These are phyloP conservation scores for Lentinula guzmanii DNA, from an alignment of 768 basidiomycete genomes.

Conservation along the genomic window DNA sequence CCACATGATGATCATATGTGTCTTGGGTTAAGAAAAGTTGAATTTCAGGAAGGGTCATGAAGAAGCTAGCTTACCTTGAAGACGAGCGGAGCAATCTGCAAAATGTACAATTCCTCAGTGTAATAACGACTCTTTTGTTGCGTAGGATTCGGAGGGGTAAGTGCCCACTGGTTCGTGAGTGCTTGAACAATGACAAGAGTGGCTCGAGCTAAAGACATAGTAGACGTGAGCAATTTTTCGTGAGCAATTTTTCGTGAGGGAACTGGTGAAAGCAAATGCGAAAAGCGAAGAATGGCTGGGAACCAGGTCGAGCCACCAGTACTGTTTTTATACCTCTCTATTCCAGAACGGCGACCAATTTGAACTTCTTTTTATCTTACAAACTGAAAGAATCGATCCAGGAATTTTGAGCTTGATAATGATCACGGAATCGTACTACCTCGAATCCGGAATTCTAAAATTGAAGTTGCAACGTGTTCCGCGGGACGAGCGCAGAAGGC, in stretches of 20 bases:
- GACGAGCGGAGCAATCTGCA: constrained; percentile 50
- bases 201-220: constrained; percentile 45
- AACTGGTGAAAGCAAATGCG: not conserved
- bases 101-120: constrained; percentile 42
- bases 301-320: not conserved
- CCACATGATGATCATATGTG: constrained; percentile 45
- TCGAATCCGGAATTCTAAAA: not conserved
- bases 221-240: not conserved
- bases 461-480: not conserved
- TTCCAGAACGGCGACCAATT: not conserved
- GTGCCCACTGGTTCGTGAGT: constrained; percentile 43
- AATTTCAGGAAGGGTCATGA: no score
- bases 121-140: constrained; percentile 45
- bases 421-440: not conserved
- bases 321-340: not conserved
- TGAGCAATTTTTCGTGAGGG: not conserved
- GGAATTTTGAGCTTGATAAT: not conserved
- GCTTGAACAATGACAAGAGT: constrained; percentile 45
- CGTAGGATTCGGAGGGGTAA: constrained; percentile 53
- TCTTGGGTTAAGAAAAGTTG: constrained; percentile 20
- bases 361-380: not conserved
- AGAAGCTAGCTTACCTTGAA: constrained; percentile 35
- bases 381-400: not conserved
- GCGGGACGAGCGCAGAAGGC: not conserved
- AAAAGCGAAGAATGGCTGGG: not conserved